These are phyloP conservation scores for Ascochyta viciae-villosae DNA, from an alignment of 2,329 filamentous ascomycete genomes.

Conservation along the genomic window DNA sequence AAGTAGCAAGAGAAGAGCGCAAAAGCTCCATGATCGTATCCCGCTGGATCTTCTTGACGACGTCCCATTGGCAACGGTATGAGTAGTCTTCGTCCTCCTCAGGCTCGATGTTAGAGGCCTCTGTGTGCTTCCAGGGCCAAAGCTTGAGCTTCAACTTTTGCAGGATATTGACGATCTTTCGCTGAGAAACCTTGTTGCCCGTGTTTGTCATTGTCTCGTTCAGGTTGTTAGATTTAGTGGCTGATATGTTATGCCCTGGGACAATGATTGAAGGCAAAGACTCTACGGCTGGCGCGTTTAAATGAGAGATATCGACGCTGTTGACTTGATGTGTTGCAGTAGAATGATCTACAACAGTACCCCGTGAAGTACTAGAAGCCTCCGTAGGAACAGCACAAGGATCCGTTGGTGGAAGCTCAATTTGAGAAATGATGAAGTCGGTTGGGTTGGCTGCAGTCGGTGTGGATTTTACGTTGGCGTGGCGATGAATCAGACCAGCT, in stretches of 20 bases:
- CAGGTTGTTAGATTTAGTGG: neutral
- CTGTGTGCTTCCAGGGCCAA: neutral
- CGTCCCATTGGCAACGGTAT: constrained; percentile 2
- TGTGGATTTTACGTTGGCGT: neutral
- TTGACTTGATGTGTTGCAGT: neutral
- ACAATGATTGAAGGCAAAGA: neutral
- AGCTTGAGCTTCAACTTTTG: neutral
- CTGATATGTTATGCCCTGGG: too few species aligned
- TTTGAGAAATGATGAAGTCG: neutral
- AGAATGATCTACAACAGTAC: neutral
- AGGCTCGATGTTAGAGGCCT: neutral
- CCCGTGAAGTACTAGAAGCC: neutral
- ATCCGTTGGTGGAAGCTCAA: neutral
- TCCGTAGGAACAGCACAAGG: neutral
- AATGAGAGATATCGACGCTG: neutral
- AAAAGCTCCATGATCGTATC: neutral
- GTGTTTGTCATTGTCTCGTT: neutral
- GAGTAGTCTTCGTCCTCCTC: neutral
- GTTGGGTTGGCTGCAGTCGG: neutral
- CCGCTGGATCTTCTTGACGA: neutral
- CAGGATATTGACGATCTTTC: neutral
- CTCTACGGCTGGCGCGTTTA: neutral
- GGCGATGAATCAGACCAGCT: neutral
- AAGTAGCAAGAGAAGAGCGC: neutral
- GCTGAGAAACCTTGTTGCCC: neutral